Percentiles rank a stretch among this genome's conserved stretches.
These are phyloP conservation scores for Batkoa obscura DNA, from an alignment of 371 early-diverging fungal genomes.

Conservation along the genomic window DNA sequence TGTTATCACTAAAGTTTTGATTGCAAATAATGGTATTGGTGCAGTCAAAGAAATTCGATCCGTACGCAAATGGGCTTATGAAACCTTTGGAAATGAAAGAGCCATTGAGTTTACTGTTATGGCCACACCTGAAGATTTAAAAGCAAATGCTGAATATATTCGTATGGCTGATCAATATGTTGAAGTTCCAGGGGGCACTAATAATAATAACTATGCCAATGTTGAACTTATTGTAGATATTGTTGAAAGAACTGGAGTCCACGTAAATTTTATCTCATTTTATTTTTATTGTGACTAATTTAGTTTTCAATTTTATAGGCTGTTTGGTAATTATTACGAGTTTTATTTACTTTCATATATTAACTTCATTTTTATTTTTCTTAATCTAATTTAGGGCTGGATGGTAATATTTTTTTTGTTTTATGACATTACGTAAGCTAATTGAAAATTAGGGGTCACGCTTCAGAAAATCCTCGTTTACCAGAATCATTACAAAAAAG, in stretches of 20 bases:
- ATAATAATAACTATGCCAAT: slow-evolving; percentile 96
- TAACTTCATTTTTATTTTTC: neutral
- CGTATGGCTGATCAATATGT: slow-evolving; percentile 96
- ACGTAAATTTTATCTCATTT: slow-evolving; percentile 18
- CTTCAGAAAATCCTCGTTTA: slow-evolving; percentile 93
- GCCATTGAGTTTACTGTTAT: slow-evolving; percentile 94
- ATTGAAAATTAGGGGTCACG: slow-evolving; percentile 90
- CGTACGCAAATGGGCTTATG: slow-evolving; percentile 95
- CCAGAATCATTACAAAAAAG: slow-evolving; percentile 74
- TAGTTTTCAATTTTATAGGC: slow-evolving; percentile 17
- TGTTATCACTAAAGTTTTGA: slow-evolving; percentile 73
- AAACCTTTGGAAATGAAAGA: slow-evolving; percentile 89
- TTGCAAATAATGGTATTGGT: slow-evolving; percentile 99
- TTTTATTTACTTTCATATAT: neutral
- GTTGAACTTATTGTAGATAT: slow-evolving; percentile 93
- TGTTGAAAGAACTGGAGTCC: slow-evolving; percentile 86
- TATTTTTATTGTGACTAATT: neutral
- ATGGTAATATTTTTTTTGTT: slow-evolving; percentile 13
- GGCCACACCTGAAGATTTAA: slow-evolving; percentile 95
- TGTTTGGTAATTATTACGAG: slow-evolving; percentile 32
- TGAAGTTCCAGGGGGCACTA: slow-evolving; percentile 90
- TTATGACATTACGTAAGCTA: neutral
- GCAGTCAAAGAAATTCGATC: slow-evolving; percentile 98
- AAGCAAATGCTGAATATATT: slow-evolving; percentile 93
- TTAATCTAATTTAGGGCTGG: slow-evolving; percentile 14